These are phyloP conservation scores for Closterium sp. DNA, from an alignment of 139 green algal genomes.

Conservation along the genomic window DNA sequence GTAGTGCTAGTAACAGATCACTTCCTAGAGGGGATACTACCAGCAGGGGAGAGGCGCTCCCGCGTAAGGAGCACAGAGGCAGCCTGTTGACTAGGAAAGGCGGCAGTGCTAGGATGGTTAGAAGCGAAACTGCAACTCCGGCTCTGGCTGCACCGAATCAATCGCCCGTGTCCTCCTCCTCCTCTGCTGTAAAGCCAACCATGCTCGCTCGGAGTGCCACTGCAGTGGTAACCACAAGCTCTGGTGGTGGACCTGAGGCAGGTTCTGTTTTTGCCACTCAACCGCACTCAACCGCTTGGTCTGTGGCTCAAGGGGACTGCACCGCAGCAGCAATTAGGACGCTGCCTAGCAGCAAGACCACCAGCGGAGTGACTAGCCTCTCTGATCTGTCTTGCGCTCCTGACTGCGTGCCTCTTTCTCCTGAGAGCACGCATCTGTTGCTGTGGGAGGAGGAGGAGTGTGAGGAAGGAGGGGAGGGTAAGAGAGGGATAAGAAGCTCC, in stretches of 20 bases:
- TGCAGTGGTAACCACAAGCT: too few relatives aligned
- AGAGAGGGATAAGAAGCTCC: background rate
- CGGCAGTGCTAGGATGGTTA: background rate
- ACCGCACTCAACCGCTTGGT: too few relatives aligned
- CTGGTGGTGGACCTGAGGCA: too few relatives aligned
- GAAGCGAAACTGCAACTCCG: background rate
- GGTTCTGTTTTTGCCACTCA: too few relatives aligned
- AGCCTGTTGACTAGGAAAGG: background rate
- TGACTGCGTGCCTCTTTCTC: background rate
- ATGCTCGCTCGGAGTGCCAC: too few relatives aligned
- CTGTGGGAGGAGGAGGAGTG: background rate
- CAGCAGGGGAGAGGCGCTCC: background rate
- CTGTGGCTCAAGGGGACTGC: too few relatives aligned
- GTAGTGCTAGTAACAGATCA: background rate
- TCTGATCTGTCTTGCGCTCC: too few relatives aligned
- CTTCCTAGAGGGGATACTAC: background rate
- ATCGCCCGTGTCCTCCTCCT: too few relatives aligned
- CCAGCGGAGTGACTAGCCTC: background rate
- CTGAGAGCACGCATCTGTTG: background rate
- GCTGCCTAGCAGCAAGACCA: too few relatives aligned
- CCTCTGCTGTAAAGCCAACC: too few relatives aligned
- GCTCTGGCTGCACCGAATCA: too few relatives aligned
- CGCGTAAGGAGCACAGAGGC: background rate
- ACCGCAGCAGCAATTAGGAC: too few relatives aligned
- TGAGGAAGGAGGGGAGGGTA: background rate